Percentiles rank a stretch among this genome's conserved stretches.
Evolutionary conservation across 345 rosid genomes (phyloP).

Genomic region (Citrus sinensis): DNA sequence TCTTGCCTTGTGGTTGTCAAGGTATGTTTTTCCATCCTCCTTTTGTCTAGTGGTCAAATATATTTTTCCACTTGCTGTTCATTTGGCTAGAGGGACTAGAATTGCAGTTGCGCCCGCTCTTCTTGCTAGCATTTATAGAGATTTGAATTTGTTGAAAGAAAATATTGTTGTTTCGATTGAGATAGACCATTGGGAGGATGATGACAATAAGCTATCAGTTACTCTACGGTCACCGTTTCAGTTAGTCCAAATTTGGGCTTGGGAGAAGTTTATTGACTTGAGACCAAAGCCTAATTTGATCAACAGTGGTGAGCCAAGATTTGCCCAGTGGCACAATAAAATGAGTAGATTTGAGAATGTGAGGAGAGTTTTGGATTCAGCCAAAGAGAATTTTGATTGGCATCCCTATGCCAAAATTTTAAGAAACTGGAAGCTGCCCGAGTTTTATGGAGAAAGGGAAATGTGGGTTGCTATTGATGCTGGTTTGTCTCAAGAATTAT

Average conservation of each 20-base stretch:
- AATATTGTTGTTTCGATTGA: not conserved
- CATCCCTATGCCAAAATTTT: slow-evolving; percentile 18
- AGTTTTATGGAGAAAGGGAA: not conserved
- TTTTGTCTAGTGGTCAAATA: not conserved
- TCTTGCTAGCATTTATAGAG: slow-evolving; percentile 38
- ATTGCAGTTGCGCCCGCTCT: slow-evolving; percentile 43
- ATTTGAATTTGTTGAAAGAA: slow-evolving; percentile 28
- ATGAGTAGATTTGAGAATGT: slow-evolving; percentile 6
- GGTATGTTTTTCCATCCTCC: slow-evolving; percentile 20
- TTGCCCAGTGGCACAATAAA: slow-evolving; percentile 31
- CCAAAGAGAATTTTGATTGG: slow-evolving; percentile 21
- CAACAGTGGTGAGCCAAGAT: slow-evolving; percentile 24
- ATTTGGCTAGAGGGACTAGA: slow-evolving; percentile 36
- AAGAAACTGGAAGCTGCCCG: not conserved
- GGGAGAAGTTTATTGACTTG: slow-evolving; percentile 39
- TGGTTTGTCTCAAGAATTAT: not conserved
- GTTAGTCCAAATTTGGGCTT: slow-evolving; percentile 35
- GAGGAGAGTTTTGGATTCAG: slow-evolving; percentile 24
- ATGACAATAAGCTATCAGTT: not conserved
- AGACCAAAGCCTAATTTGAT: slow-evolving; percentile 27
- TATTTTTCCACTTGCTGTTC: slow-evolving; percentile 25
- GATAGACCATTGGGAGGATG: not conserved
- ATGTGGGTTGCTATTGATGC: not conserved
- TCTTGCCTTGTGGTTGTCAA: slow-evolving; percentile 39
- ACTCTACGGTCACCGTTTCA: slow-evolving; percentile 27